Evolutionary conservation across 2,329 filamentous ascomycete species (phyloP), one percentile per base, ranked within the genome.

Genomic region (Mycosphaerella sp.): DNA sequence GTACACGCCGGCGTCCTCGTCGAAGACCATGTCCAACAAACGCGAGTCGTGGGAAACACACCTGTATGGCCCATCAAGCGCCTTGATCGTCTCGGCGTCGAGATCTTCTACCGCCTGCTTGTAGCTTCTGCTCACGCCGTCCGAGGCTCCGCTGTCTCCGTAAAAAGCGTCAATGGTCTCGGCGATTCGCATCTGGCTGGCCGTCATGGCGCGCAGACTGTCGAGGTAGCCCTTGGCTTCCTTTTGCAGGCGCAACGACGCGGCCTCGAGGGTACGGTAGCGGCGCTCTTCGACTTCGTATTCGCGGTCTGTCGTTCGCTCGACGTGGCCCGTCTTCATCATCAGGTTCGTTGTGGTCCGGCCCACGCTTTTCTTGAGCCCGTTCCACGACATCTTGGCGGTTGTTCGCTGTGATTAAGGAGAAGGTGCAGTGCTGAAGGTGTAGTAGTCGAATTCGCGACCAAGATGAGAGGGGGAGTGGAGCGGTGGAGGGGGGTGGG

Each of bases 151-250:
- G 1, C 90, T 85, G 68, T 98, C 93, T 50, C 93, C 93, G 73
- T 98, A 98, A 72, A 98, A 98, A 36, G 93, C 93, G 73, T 98
- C 93, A 71, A 98, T 98, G 16, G 93, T 98, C 72, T 98, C 93
- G 59, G 93, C 93, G 70, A 98, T 97, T 67, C 91, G 86, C 91
- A 98, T 97, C 73, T 98, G 93, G 48, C 90, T 96, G 46, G 93
- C 91, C 13, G 93, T 98, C 93, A 98, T 98, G 61, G 93, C 91
- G 83, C 93, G 82, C 63, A 98, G 77, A 14, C 89, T 95, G 73
- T 98, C 94, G 48, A 98, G 77, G 69, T 98, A 98, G 49, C 94
- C 94, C 72, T 96, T 97, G 44, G 94, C 90, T 74, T 98, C 93
- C 70, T 96, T 97, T 68, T 97, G 93, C 65, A 98, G 75, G 62